Percentiles rank a stretch among this genome's conserved stretches.
These are phyloP conservation scores for Lolium multiflorum DNA, from an alignment of 176 grass and related monocot genomes.

Conservation along the genomic window DNA sequence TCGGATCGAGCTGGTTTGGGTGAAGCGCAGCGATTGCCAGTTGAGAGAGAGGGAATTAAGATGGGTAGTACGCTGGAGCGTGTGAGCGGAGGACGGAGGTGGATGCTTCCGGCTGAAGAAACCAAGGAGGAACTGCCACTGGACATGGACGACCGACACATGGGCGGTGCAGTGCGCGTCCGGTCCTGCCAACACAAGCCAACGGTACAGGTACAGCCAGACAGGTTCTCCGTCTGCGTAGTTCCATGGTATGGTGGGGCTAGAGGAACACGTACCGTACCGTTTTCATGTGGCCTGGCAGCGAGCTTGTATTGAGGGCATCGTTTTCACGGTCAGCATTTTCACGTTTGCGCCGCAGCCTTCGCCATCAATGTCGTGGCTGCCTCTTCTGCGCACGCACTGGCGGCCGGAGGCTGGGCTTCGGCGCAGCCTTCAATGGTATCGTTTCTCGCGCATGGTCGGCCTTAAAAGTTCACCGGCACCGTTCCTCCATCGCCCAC, in stretches of 20 bases:
- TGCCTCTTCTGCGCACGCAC: too few relatives aligned
- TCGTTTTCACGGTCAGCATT: too few relatives aligned
- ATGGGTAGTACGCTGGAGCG: too few relatives aligned
- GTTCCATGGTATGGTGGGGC: background rate
- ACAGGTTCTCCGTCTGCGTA: background rate
- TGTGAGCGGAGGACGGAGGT: background rate
- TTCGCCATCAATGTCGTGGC: too few relatives aligned
- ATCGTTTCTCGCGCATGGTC: too few relatives aligned
- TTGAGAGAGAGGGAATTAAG: too few relatives aligned
- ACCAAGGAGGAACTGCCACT: conserved; percentile 5
- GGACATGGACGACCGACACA: conserved; percentile 19
- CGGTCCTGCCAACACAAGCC: conserved; percentile 12
- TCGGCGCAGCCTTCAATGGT: too few relatives aligned
- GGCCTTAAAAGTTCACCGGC: too few relatives aligned
- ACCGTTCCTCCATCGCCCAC: too few relatives aligned
- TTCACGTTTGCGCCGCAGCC: too few relatives aligned
- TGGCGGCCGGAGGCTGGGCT: too few relatives aligned
- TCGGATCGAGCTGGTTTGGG: background rate
- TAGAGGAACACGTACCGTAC: background rate
- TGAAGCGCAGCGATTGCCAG: background rate
- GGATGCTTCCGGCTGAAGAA: conserved; percentile 29
- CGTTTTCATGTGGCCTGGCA: background rate
- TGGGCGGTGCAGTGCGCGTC: conserved; percentile 20
- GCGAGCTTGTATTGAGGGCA: too few relatives aligned
- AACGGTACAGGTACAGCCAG: background rate